phyloP scores from a whole-genome alignment of 306 rosid species.

The Calophaca sinica region DNA sequence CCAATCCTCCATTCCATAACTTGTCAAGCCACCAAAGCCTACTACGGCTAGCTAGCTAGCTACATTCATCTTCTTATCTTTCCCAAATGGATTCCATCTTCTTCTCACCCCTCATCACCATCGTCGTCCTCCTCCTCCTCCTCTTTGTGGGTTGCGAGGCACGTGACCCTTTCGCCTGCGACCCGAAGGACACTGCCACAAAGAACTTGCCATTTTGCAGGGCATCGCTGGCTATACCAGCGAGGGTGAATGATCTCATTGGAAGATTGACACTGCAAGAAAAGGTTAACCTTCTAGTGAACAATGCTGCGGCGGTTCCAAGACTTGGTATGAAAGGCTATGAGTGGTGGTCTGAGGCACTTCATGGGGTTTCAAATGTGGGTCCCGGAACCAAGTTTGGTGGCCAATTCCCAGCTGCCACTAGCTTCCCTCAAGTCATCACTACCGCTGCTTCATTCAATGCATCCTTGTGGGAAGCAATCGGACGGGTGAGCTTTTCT shows the following conservation, averaged over 20 bases:
- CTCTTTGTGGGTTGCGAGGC: constrained; percentile 40
- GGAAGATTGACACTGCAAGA: constrained; percentile 73
- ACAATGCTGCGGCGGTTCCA: constrained; percentile 71
- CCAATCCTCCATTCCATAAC: not conserved
- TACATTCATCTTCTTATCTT: not conserved
- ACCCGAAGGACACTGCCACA: constrained; percentile 53
- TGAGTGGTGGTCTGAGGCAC: constrained; percentile 97
- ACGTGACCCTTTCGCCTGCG: constrained; percentile 73
- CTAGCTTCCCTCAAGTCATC: constrained; percentile 92
- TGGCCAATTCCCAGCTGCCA: constrained; percentile 74
- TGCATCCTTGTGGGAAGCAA: constrained; percentile 78
- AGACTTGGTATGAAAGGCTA: constrained; percentile 77
- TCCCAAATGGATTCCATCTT: constrained; percentile 48
- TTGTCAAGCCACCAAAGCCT: not conserved
- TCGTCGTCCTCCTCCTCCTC: not conserved
- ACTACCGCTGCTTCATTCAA: constrained; percentile 89
- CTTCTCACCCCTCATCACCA: constrained; percentile 16
- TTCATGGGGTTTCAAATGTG: constrained; percentile 87
- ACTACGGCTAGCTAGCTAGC: not conserved
- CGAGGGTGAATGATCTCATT: constrained; percentile 71
- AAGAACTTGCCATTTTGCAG: constrained; percentile 59
- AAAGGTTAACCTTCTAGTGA: constrained; percentile 67
- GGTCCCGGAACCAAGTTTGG: constrained; percentile 84
- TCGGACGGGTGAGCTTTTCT: constrained; percentile 67
- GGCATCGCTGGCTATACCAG: constrained; percentile 43